Conservation (phyloP, 2,329 filamentous ascomycete genomes). For the Elsinoe ampelina region DNA sequence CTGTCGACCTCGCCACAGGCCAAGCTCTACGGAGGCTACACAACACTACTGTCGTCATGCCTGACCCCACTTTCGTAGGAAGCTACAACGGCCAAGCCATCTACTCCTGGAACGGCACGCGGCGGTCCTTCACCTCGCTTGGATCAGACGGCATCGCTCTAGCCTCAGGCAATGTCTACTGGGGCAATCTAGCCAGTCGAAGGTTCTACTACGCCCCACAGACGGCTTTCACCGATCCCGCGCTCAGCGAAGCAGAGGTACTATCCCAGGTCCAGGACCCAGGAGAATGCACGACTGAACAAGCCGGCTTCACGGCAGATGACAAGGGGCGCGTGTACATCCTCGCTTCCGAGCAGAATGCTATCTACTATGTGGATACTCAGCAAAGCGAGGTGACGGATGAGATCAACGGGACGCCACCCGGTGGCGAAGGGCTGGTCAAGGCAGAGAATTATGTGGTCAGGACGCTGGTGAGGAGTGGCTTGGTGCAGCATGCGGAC, state of each 20-base stretch:
- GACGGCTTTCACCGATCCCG: slow-evolving; percentile 25
- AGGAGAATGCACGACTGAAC: slow-evolving; percentile 33
- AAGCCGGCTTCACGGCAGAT: slow-evolving; percentile 36
- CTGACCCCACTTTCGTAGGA: slow-evolving; percentile 33
- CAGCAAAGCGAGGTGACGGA: slow-evolving; percentile 27
- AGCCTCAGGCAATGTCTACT: slow-evolving; percentile 34
- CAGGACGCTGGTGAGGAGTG: slow-evolving; percentile 33
- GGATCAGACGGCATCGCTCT: slow-evolving; percentile 30
- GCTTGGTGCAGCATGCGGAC: slow-evolving; percentile 36
- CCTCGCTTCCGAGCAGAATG: slow-evolving; percentile 35
- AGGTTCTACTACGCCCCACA: slow-evolving; percentile 36
- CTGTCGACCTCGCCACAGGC: slow-evolving; percentile 32
- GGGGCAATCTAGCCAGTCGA: slow-evolving; percentile 34
- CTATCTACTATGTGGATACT: slow-evolving; percentile 37
- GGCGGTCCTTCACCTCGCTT: slow-evolving; percentile 19
- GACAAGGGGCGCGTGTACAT: slow-evolving; percentile 35
- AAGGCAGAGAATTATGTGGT: slow-evolving; percentile 31
- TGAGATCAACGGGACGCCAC: slow-evolving; percentile 28
- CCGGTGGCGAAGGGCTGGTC: slow-evolving; percentile 28
- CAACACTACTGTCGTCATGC: slow-evolving; percentile 30
- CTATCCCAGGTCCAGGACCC: slow-evolving; percentile 31
- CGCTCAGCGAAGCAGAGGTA: slow-evolving; percentile 28
- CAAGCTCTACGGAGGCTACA: slow-evolving; percentile 29
- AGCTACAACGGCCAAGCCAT: slow-evolving; percentile 27
- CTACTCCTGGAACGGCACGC: slow-evolving; percentile 23